phyloP scores from a whole-genome alignment of 345 rosid species.

The Hypericum perforatum region DNA sequence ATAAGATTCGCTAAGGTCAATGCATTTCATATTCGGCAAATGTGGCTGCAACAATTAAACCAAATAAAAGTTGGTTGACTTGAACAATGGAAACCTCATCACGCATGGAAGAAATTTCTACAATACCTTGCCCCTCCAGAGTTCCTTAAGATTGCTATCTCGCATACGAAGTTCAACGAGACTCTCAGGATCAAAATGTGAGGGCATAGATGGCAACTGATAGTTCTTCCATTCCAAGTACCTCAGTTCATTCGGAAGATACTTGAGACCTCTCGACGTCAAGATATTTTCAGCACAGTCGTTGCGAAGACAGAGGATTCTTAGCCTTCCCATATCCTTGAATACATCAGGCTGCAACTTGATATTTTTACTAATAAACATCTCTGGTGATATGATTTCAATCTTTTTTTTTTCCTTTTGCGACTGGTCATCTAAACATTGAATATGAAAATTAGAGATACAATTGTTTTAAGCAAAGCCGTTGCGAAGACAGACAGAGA shows the following conservation, averaged over 20 bases:
- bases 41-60: too few relatives aligned
- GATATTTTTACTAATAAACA: background rate
- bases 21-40: too few relatives aligned
- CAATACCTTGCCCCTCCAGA: background rate
- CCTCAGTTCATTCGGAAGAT: background rate
- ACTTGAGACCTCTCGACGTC: background rate
- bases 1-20: too few relatives aligned
- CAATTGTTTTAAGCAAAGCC: too few relatives aligned
- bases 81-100: too few relatives aligned
- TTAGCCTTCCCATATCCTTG: conserved; percentile 1
- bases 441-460: background rate
- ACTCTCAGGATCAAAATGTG: background rate
- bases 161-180: conserved; percentile 3
- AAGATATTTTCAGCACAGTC: background rate
- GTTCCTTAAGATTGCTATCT: background rate
- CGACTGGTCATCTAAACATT: background rate
- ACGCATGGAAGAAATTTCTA: too few relatives aligned
- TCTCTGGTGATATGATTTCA: conserved; percentile 2
- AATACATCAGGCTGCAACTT: background rate
- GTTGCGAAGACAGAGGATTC: background rate
- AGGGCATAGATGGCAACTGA: conserved; percentile 1
- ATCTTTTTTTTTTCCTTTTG: background rate
- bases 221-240: conserved; percentile 2
- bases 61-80: too few relatives aligned
- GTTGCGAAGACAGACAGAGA: too few relatives aligned